phyloP scores from a whole-genome alignment of 345 rosid genomes.

The Salix exigua region DNA sequence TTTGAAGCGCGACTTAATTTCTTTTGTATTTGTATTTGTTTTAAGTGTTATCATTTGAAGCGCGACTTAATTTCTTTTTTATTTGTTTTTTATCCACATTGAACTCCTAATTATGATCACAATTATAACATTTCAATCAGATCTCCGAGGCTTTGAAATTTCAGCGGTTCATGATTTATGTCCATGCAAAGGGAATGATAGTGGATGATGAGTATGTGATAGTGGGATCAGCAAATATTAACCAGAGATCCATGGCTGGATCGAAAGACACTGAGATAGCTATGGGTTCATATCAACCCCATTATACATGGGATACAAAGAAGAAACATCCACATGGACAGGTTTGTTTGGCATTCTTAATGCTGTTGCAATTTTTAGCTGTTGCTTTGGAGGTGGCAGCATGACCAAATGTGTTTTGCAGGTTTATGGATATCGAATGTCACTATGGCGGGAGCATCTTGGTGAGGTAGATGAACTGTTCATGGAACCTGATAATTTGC shows the following conservation, averaged over 20 bases:
- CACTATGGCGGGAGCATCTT: slow-evolving; percentile 93
- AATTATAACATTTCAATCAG: background rate
- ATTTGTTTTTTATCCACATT: background rate
- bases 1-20: too few relatives aligned
- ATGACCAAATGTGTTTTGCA: slow-evolving; percentile 17
- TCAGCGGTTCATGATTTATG: slow-evolving; percentile 82
- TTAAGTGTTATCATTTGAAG: too few relatives aligned
- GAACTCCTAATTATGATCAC: background rate
- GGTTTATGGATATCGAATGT: slow-evolving; percentile 90
- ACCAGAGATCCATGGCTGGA: slow-evolving; percentile 98
- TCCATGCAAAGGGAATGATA: slow-evolving; percentile 91
- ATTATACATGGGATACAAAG: slow-evolving; percentile 57
- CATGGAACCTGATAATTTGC: slow-evolving; percentile 49
- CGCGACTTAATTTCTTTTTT: too few relatives aligned
- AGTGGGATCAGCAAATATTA: slow-evolving; percentile 89
- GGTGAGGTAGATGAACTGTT: slow-evolving; percentile 40
- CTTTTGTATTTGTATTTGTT: too few relatives aligned
- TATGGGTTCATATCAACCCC: slow-evolving; percentile 96
- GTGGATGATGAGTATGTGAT: slow-evolving; percentile 88
- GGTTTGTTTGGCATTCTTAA: slow-evolving; percentile 39
- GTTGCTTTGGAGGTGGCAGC: background rate
- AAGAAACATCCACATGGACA: slow-evolving; percentile 69
- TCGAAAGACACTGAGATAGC: slow-evolving; percentile 90
- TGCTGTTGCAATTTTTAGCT: background rate
- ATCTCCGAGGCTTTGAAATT: slow-evolving; percentile 1